These are phyloP conservation scores for Pulveroboletus frians DNA, from an alignment of 768 basidiomycete species.

Conservation along the genomic window DNA sequence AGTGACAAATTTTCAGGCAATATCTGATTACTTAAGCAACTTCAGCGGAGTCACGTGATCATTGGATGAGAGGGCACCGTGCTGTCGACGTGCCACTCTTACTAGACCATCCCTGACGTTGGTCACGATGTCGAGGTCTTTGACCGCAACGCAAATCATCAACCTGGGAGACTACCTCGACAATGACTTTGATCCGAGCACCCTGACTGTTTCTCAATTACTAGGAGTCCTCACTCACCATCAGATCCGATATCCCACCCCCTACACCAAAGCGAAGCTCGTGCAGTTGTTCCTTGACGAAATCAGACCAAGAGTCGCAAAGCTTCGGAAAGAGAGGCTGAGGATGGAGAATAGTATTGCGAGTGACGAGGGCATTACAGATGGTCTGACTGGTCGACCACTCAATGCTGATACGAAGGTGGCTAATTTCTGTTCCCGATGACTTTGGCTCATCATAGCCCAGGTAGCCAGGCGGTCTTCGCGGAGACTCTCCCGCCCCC, in stretches of 20 bases:
- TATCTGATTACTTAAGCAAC: background rate
- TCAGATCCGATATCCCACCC: constrained; percentile 66
- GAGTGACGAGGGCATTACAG: constrained; percentile 77
- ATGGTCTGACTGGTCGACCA: constrained; percentile 76
- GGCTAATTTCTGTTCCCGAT: constrained; percentile 9
- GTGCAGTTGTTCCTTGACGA: constrained; percentile 74
- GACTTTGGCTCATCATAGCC: constrained; percentile 5
- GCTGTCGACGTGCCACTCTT: background rate
- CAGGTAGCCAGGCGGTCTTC: constrained; percentile 49
- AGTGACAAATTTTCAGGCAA: background rate
- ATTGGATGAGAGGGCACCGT: constrained; percentile 1
- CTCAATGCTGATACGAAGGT: constrained; percentile 49
- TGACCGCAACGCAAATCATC: constrained; percentile 77
- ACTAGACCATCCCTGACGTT: constrained; percentile 12
- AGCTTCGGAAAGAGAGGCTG: constrained; percentile 58
- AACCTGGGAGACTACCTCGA: constrained; percentile 72
- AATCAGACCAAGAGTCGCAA: constrained; percentile 54
- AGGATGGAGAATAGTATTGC: constrained; percentile 66
- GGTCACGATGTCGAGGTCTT: constrained; percentile 54
- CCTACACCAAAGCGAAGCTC: constrained; percentile 73
- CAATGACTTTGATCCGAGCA: constrained; percentile 66
- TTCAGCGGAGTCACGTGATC: constrained; percentile 18
- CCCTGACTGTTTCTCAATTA: constrained; percentile 76
- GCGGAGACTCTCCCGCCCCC: constrained; percentile 56
- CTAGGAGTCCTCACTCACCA: constrained; percentile 75